Evolutionary conservation across 805 yeast genomes (phyloP), one percentile per base, ranked within the genome.

Genomic region (Candida rishiriensis): DNA sequence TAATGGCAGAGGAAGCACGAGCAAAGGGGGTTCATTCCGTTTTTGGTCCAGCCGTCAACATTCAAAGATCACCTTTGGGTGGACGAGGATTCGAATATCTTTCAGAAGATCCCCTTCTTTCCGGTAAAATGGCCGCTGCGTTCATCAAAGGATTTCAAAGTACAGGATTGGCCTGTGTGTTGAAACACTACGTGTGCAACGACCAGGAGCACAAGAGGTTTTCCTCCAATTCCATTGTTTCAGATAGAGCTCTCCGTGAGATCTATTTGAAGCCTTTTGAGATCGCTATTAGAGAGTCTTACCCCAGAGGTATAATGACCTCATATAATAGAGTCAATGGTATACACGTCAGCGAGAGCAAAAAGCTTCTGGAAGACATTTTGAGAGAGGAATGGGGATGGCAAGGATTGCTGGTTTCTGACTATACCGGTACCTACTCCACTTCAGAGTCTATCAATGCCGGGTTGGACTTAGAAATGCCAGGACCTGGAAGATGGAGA

Each of bases 401-500:
- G 63, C 65, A 73, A 8, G 86, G 86, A 36, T 58, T 73, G 33
- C 57, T 72, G 31, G 78, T 81, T 79, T 74, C 81, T 28, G 87
- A 81, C 61, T 81, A 86, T 86, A 74, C 55, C 55, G 87, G 86
- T 21, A 69, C 72, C 10, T 79, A 75, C 57, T 68, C 80, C 13
- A 63, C 64, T 32, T 66, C 65, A 36, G 72, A 68, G 36, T 53
- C 81, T 12, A 57, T 80, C 38, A 68, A 71, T 34, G 76, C 77
- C 31, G 85, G 86, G 8, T 63, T 81, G 43, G 82, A 79, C 55
- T 64, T 81, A 52, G 87, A 81, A 59, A 78, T 79, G 83, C 87
- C 87, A 1, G 87, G 86, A 14, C 64, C 79, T 3, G 60, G 72
- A 38, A 71, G 64, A 49, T 65, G 81, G 64, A 60, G 71, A 47